phyloP scores from a whole-genome alignment of 176 grass and related monocot genomes.

The Bothriochloa decipiens region DNA sequence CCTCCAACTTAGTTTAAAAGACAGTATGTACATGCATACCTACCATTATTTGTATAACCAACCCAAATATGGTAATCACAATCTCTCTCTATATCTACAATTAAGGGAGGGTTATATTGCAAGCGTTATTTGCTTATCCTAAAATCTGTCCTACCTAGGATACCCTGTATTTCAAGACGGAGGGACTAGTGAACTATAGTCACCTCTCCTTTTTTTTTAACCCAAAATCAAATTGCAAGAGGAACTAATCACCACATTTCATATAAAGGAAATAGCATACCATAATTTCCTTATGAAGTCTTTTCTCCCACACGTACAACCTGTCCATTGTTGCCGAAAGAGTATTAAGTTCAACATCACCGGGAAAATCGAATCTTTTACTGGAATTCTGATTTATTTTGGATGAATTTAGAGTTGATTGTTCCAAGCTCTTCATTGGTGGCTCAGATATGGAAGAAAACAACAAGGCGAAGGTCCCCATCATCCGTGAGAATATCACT shows the following conservation, averaged over 20 bases:
- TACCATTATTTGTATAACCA: background rate
- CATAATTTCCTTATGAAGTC: slow-evolving; percentile 83
- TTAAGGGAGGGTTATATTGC: background rate
- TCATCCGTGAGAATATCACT: slow-evolving; percentile 72
- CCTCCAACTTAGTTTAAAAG: background rate
- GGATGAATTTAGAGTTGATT: slow-evolving; percentile 33
- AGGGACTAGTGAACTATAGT: background rate
- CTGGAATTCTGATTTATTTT: slow-evolving; percentile 27
- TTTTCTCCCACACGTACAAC: slow-evolving; percentile 85
- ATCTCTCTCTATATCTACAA: background rate
- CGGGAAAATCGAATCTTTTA: slow-evolving; percentile 27
- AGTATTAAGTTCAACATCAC: slow-evolving; percentile 59
- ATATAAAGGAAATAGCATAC: slow-evolving; percentile 48
- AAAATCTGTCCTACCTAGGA: background rate
- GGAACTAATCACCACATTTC: background rate
- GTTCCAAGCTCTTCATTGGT: slow-evolving; percentile 25
- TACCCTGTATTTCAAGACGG: background rate
- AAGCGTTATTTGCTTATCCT: background rate
- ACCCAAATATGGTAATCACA: background rate
- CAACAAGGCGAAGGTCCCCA: slow-evolving; percentile 49
- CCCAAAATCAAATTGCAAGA: background rate
- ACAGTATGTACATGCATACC: background rate
- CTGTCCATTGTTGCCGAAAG: slow-evolving; percentile 82
- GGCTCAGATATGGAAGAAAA: slow-evolving; percentile 52
- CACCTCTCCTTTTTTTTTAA: background rate